These are phyloP conservation scores for Ogataea glucozyma DNA, from an alignment of 805 yeast species.

Conservation along the genomic window DNA sequence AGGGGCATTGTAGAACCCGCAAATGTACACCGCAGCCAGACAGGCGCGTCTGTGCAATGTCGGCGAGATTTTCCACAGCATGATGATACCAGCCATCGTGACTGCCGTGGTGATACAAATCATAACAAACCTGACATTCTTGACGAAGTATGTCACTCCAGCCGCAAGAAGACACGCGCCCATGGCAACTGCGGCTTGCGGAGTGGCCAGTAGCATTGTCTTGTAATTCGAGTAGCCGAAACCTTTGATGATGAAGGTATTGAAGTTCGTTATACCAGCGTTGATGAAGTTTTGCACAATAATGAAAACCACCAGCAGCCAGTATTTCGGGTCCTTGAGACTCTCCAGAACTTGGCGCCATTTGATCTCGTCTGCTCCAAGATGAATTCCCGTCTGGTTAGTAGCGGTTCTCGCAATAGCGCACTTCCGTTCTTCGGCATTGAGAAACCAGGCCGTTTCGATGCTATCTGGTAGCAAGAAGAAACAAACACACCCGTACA, in stretches of 20 bases:
- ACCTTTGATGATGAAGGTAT: constrained; percentile 46
- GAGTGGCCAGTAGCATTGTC: constrained; percentile 34
- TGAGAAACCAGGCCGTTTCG: constrained; percentile 36
- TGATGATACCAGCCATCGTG: constrained; percentile 34
- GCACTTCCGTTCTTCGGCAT: constrained; percentile 39
- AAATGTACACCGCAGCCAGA: constrained; percentile 27
- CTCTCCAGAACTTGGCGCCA: constrained; percentile 30
- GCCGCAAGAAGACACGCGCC: constrained; percentile 34
- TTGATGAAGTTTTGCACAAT: constrained; percentile 51
- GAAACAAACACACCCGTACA: constrained; percentile 33
- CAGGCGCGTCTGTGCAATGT: constrained; percentile 23
- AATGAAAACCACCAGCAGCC: constrained; percentile 35
- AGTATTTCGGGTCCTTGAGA: constrained; percentile 37
- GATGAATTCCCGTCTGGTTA: constrained; percentile 40
- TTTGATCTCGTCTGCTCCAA: constrained; percentile 38
- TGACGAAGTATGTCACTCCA: constrained; percentile 20
- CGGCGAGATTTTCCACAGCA: constrained; percentile 27
- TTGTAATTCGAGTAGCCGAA: constrained; percentile 37
- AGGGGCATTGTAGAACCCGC: constrained; percentile 26
- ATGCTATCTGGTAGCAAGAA: constrained; percentile 37
- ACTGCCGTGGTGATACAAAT: constrained; percentile 27
- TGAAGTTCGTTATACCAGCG: constrained; percentile 56
- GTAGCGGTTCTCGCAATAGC: constrained; percentile 34
- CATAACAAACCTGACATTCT: constrained; percentile 28
- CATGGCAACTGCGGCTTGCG: constrained; percentile 40